Base-by-base conservation (phyloP, 495 filamentous ascomycete genomes). In the Penicillium fimorum region DNA sequence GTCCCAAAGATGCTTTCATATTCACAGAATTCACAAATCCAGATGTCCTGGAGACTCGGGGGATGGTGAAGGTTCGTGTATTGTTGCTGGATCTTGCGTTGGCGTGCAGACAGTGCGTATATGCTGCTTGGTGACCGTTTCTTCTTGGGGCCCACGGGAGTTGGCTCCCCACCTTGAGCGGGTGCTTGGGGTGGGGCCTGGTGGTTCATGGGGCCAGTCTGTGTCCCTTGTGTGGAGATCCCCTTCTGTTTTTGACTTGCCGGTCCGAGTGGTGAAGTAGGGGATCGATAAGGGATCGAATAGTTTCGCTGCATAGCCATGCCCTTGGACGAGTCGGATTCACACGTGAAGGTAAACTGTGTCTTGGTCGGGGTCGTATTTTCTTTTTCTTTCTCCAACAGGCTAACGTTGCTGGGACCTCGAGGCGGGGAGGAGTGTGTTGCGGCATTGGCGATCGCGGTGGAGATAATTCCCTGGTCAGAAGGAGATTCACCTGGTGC, bases 11-110 rank as follows among this genome's bases (percentile, higher is more conserved):
- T 93, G 44, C 83, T 82, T 67, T 95, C 89, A 63, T 95, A 92
- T 63, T 94, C 87, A 68, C 90, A 93, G 67, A 95, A 92, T 60
- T 94, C 91, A 72, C 94, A 98, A 46, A 97, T 90, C 91, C 92
- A 97, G 25, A 89, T 82, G 57, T 95, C 90, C 58, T 92, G 87
- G 32, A 80, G 69, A 27, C 79, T 81, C 1, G 87, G 87, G 5
- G 87, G 87, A 59, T 94, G 85, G 56, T 89, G 88, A 58, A 82
- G 84, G 61, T 96, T 95, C 47, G 82, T 74, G 54, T 86, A 85
- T 61, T 88, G 82, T 60, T 90, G 87, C 52, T 87, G 82, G 2
- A 85, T 73, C 53, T 86, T 85, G 17, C 89, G 84, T 54, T 87
- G 80, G 2, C 85, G 81, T 35, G 86, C 87, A 18, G 87, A 85